Conservation (phyloP, 1,284 basidiomycete genomes). For the Phellinidium pouzarii region DNA sequence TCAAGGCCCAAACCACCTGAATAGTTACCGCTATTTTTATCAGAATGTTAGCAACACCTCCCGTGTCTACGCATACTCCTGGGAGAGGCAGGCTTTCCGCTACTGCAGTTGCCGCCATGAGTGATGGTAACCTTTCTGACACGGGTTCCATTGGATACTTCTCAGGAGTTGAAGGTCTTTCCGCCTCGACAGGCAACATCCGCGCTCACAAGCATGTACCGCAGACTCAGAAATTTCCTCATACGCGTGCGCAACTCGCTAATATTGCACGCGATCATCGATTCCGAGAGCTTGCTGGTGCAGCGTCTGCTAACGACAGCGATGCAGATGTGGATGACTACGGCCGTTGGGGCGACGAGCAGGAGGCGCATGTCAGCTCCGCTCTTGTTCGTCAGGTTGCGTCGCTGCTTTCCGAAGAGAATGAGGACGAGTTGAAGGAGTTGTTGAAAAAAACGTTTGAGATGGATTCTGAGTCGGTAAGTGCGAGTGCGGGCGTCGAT, state of each 20-base stretch:
- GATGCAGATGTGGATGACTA: slow-evolving; percentile 37
- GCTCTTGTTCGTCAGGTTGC: slow-evolving; percentile 65
- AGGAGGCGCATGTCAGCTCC: slow-evolving; percentile 43
- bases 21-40: not conserved
- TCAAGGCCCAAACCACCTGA: not conserved
- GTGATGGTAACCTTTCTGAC: slow-evolving; percentile 1
- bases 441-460: slow-evolving; percentile 65
- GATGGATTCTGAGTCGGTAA: slow-evolving; percentile 71
- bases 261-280: slow-evolving; percentile 67
- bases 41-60: slow-evolving; percentile 1
- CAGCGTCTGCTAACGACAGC: slow-evolving; percentile 34
- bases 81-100: not conserved
- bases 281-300: slow-evolving; percentile 5
- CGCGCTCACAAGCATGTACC: not conserved
- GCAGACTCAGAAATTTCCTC: slow-evolving; percentile 49
- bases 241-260: slow-evolving; percentile 70
- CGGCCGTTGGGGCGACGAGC: slow-evolving; percentile 33
- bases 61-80: not conserved
- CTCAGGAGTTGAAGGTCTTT: slow-evolving; percentile 1
- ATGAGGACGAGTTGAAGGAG: slow-evolving; percentile 78
- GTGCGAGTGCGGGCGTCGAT: slow-evolving; percentile 23
- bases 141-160: not conserved
- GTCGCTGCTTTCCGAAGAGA: slow-evolving; percentile 67
- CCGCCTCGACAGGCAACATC: not conserved
- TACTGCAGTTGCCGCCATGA: not conserved